A percentile compares a stretch with the other conserved stretches of the same genome.
These are phyloP conservation scores for Penicillium palitans DNA, from an alignment of 2,329 filamentous ascomycete species.

Conservation along the genomic window DNA sequence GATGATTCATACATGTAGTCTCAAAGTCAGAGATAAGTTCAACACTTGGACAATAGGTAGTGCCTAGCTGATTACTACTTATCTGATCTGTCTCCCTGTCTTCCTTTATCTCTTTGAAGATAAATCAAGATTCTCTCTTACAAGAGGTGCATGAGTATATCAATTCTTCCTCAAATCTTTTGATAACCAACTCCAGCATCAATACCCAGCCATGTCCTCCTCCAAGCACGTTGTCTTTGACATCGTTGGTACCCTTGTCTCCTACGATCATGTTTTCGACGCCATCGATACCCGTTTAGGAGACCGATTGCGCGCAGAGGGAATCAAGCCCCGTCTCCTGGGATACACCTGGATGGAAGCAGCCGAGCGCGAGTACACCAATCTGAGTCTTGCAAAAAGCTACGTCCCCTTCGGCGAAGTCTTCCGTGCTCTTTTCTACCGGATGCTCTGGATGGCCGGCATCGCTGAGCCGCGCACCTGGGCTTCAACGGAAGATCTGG, in stretches of 20 bases:
- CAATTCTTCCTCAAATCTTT: background rate
- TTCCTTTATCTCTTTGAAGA: background rate
- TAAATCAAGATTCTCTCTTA: background rate
- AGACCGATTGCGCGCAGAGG: constrained; percentile 34
- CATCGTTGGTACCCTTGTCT: constrained; percentile 44
- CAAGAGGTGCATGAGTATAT: background rate
- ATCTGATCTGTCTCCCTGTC: background rate
- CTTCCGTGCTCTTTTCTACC: constrained; percentile 45
- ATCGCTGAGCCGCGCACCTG: constrained; percentile 41
- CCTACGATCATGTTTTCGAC: constrained; percentile 42
- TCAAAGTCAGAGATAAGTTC: background rate
- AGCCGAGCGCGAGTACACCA: constrained; percentile 49
- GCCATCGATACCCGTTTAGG: constrained; percentile 43
- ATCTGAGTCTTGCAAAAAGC: constrained; percentile 42
- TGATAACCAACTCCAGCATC: constrained; percentile 1
- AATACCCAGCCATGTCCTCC: constrained; percentile 3
- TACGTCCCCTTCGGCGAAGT: constrained; percentile 44
- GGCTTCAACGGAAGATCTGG: constrained; percentile 42
- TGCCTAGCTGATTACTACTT: background rate
- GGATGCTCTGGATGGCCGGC: constrained; percentile 44
- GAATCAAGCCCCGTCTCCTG: constrained; percentile 41
- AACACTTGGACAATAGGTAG: background rate
- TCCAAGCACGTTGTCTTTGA: constrained; percentile 34
- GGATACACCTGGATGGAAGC: constrained; percentile 47
- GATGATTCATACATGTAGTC: background rate